These are phyloP conservation scores for Kodamaea hsintzibuensis DNA, from an alignment of 805 yeast genomes.

Conservation along the genomic window DNA sequence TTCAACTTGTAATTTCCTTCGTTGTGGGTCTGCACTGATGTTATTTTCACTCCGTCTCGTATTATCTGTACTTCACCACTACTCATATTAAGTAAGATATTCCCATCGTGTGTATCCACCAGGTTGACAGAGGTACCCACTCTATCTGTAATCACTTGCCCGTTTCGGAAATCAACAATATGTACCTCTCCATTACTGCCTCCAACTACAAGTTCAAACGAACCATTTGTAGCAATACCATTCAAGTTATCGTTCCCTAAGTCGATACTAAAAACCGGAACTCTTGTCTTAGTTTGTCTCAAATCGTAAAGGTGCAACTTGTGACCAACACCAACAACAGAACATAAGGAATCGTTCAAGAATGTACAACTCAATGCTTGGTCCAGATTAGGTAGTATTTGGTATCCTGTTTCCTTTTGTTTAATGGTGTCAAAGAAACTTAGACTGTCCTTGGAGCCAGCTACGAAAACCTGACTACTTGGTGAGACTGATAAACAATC, in stretches of 20 bases:
- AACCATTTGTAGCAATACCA: slow-evolving; percentile 11
- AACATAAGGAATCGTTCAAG: slow-evolving; percentile 20
- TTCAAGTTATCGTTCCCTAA: slow-evolving; percentile 28
- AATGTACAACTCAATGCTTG: slow-evolving; percentile 22
- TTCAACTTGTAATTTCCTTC: slow-evolving; percentile 10
- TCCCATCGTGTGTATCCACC: not conserved
- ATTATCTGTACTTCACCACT: slow-evolving; percentile 2
- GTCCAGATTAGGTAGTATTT: slow-evolving; percentile 11
- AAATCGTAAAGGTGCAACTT: slow-evolving; percentile 25
- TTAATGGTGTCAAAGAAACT: slow-evolving; percentile 23
- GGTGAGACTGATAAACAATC: slow-evolving; percentile 18
- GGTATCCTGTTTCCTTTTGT: slow-evolving; percentile 9
- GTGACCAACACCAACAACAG: slow-evolving; percentile 28
- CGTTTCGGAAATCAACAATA: slow-evolving; percentile 25
- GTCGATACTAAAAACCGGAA: slow-evolving; percentile 17
- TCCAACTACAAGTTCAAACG: slow-evolving; percentile 14
- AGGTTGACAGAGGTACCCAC: slow-evolving; percentile 3
- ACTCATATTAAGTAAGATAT: not conserved
- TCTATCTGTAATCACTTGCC: slow-evolving; percentile 6
- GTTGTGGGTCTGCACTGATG: not conserved
- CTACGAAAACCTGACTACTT: slow-evolving; percentile 13
- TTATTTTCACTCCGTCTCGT: not conserved
- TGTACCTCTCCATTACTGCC: slow-evolving; percentile 24
- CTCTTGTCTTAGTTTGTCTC: slow-evolving; percentile 11
- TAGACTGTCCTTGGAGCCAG: slow-evolving; percentile 19